Evolutionary conservation across 2,329 filamentous ascomycete genomes (phyloP).

Genomic region (Dactylellina leptospora): DNA sequence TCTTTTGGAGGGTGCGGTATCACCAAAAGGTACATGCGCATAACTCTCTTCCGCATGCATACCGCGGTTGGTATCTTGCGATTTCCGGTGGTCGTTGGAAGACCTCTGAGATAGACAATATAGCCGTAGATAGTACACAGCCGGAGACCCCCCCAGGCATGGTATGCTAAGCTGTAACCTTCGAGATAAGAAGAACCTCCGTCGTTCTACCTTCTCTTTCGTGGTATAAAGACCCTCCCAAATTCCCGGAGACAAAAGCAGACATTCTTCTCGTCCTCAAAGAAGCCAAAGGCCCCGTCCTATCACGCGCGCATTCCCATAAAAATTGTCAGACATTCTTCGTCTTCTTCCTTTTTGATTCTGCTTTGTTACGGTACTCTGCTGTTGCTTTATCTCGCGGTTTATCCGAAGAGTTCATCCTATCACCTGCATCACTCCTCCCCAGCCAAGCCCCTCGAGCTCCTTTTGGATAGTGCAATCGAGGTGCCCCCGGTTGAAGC

Average conservation of each 20-base stretch:
- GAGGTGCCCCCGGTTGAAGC: neutral
- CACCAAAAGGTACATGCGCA: neutral
- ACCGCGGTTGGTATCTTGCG: constrained; percentile 1
- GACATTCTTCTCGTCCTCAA: neutral
- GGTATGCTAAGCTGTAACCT: neutral
- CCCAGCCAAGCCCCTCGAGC: constrained; percentile 6
- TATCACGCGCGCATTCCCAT: constrained; percentile 28
- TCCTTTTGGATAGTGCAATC: constrained; percentile 50
- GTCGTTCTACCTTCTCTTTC: neutral
- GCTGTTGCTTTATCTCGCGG: constrained; percentile 52
- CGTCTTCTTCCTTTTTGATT: neutral
- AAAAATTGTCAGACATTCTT: too few species aligned
- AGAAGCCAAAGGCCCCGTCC: constrained; percentile 9
- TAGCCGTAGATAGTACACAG: neutral
- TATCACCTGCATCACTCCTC: constrained; percentile 20
- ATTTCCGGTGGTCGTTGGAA: constrained; percentile 13
- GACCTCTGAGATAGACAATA: neutral
- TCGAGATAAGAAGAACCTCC: constrained; percentile 20
- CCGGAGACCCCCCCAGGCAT: neutral
- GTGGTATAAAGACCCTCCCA: constrained; percentile 28
- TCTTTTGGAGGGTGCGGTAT: constrained; percentile 23
- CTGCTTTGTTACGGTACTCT: too few species aligned
- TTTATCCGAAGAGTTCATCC: constrained; percentile 52
- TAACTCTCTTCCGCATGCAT: constrained; percentile 31
- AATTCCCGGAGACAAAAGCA: constrained; percentile 3